Conservation (phyloP, 139 green algal genomes). For the Closterium sp. region DNA sequence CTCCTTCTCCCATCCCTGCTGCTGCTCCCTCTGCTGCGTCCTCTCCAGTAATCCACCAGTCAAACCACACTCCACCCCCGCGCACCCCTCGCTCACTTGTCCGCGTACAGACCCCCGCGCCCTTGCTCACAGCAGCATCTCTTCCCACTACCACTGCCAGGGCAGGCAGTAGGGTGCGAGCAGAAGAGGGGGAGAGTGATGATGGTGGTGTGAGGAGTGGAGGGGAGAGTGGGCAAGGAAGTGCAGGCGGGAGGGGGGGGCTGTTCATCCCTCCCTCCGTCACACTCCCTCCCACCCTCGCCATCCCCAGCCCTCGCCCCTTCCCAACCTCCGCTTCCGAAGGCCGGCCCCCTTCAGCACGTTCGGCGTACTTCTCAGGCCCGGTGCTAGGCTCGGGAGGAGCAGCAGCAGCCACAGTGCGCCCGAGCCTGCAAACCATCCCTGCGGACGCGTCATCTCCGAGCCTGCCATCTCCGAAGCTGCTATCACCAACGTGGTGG, state of each 20-base stretch:
- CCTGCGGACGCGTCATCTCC: neutral
- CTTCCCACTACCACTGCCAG: neutral
- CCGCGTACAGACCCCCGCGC: neutral
- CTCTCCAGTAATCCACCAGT: neutral
- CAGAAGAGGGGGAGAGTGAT: neutral
- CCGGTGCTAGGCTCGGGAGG: neutral
- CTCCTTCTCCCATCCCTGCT: neutral
- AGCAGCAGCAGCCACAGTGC: no score
- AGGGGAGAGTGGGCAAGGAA: neutral
- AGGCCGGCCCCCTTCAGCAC: neutral
- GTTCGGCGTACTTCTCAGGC: neutral
- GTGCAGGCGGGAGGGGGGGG: neutral
- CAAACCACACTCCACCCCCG: neutral
- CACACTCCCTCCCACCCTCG: neutral
- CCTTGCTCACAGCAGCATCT: neutral
- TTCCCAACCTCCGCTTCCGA: neutral
- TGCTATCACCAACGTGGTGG: neutral
- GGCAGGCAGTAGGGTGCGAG: neutral
- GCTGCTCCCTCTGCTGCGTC: neutral
- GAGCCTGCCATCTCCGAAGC: neutral
- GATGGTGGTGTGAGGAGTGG: neutral
- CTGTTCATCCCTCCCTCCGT: neutral
- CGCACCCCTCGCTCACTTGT: neutral
- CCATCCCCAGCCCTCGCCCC: neutral
- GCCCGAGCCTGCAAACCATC: no score